Evolutionary conservation across 2,329 filamentous ascomycete species (phyloP), one percentile per base, ranked within the genome.

Genomic region (Bipolaris oryzae): DNA sequence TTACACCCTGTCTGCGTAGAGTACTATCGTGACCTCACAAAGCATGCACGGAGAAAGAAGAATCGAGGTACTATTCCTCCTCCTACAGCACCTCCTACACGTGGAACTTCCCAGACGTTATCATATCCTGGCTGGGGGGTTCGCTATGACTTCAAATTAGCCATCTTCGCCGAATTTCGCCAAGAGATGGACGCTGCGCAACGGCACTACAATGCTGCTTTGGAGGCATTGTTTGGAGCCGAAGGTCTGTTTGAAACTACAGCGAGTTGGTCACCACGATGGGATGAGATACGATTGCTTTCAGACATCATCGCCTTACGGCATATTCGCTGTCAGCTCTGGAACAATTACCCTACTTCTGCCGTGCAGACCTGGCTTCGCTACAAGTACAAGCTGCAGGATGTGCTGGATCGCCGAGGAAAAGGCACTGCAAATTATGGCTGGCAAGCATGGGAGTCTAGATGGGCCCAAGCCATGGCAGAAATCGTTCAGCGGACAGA

Each of bases 1-100:
- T 76, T 97, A 42, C 92, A 94, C 57, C 86, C 88, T 1, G 81
- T 87, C 18, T 87, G 91, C 18, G 80, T 94, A 43, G 95, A 99
- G 68, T 96, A 97, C 76, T 98, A 98, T 74, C 85, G 93, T 43
- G 94, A 99, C 67, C 82, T 98, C 11, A 92, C 92, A n/a, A 93
- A 96, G 57, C 94, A 96, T 79, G 84, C 90, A 9, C 87, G 93
- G 64, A 89, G 95, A 73, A 98, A 98, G 80, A 89, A 91, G 64
- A 89, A 90, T 44, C 85, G 92, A 56, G 89, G 91, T 7, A 82
- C 87, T 16, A 87, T 90, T 13, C 92, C 92, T 10, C 87, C 89
- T 45, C 92, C 93, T 3, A 94, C 92, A 6, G 84, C 91, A 31
- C 91, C 92, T 4, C 91, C 92, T 1, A 94, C 91, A 0, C 87